phyloP scores from a whole-genome alignment of 2,329 filamentous ascomycete species.

The Epichloe elymi region DNA sequence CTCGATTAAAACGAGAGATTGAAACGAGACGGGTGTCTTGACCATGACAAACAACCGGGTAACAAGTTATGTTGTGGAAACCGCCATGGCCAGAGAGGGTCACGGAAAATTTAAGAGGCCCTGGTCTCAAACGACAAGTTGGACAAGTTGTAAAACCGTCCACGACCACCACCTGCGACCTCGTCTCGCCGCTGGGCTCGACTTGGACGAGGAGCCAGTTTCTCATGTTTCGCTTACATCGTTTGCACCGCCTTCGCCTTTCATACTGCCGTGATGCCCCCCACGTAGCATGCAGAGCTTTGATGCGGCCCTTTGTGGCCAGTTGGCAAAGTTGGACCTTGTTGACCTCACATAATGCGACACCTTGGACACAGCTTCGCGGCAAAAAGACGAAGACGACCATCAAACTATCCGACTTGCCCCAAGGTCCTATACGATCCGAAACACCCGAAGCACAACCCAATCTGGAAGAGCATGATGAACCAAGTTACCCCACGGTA shows the following conservation, averaged over 20 bases:
- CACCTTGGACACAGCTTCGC: constrained; percentile 15
- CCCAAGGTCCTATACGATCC: constrained; percentile 33
- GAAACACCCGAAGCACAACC: constrained; percentile 16
- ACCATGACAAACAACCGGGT: neutral
- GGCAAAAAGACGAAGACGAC: constrained; percentile 43
- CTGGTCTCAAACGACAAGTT: neutral
- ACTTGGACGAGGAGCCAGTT: neutral
- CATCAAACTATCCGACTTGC: constrained; percentile 42
- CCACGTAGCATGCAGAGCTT: neutral
- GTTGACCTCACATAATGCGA: neutral
- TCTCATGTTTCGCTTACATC: constrained; percentile 10
- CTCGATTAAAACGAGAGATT: neutral
- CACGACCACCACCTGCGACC: neutral
- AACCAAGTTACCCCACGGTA: constrained; percentile 66
- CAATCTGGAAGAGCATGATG: constrained; percentile 26
- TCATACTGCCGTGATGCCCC: neutral
- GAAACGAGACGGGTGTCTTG: neutral
- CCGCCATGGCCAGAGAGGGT: too few relatives aligned
- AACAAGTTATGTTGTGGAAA: neutral
- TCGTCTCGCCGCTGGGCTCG: neutral
- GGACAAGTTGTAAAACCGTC: neutral
- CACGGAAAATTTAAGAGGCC: too few relatives aligned
- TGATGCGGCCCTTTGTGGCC: neutral
- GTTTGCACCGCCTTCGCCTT: constrained; percentile 2
- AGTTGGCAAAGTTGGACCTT: neutral